phyloP scores from a whole-genome alignment of 2,329 filamentous ascomycete species.

The Akanthomyces uredinophilus region DNA sequence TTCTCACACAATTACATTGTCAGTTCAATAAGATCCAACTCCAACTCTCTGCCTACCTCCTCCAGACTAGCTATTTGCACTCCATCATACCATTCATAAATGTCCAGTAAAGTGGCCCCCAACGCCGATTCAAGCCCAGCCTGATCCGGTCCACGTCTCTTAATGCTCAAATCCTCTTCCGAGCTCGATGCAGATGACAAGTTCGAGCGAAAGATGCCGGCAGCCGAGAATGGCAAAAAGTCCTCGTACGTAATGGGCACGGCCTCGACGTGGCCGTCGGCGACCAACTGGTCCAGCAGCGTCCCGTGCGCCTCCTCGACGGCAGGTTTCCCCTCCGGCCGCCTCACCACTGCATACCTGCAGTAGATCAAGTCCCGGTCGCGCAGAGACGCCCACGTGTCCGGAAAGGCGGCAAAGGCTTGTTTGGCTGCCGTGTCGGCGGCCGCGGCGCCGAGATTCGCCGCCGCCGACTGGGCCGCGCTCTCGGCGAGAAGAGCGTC shows the following conservation, averaged over 20 bases:
- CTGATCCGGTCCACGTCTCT: background rate
- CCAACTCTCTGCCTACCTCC: background rate
- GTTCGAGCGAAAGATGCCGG: conserved; percentile 47
- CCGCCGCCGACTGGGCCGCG: background rate
- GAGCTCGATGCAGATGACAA: conserved; percentile 18
- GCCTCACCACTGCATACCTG: conserved; percentile 23
- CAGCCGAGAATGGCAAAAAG: conserved; percentile 48
- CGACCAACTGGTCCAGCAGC: conserved; percentile 28
- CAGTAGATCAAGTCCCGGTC: conserved; percentile 35
- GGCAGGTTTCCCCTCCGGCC: background rate
- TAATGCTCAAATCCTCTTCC: background rate
- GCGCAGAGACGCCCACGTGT: conserved; percentile 34
- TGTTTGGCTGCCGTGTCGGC: conserved; percentile 23
- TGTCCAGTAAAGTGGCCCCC: background rate
- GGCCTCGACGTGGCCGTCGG: conserved; percentile 27
- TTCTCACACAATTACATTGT: too few relatives aligned
- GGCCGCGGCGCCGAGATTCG: conserved; percentile 10
- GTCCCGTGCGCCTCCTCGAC: background rate
- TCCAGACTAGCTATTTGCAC: background rate
- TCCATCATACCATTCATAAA: background rate
- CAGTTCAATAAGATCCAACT: background rate
- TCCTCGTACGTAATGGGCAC: conserved; percentile 49
- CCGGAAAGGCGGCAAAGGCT: conserved; percentile 35
- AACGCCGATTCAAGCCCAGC: background rate
- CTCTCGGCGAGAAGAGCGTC: conserved; percentile 34